These are phyloP conservation scores for Ulvella scutata DNA, from an alignment of 139 green algal species.

Conservation along the genomic window DNA sequence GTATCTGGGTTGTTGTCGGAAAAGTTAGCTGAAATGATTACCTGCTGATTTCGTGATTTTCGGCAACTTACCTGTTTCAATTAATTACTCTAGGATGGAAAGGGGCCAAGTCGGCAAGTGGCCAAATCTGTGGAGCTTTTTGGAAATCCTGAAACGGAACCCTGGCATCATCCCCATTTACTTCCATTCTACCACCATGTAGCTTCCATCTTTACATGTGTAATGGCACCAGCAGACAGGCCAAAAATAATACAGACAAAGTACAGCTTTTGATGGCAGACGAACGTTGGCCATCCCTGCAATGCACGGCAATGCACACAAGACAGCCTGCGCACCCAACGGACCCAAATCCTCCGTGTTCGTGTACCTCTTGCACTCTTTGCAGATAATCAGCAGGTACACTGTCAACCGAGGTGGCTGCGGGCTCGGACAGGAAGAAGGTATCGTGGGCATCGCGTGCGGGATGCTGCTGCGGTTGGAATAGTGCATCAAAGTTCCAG, in stretches of 20 bases:
- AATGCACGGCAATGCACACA: too few relatives aligned
- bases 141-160: too few relatives aligned
- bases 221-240: constrained; percentile 1
- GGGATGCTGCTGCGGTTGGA: constrained; percentile 96
- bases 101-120: too few relatives aligned
- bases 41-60: too few relatives aligned
- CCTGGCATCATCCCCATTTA: too few relatives aligned
- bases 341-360: constrained; percentile 21
- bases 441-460: constrained; percentile 96
- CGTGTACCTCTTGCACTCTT: constrained; percentile 49
- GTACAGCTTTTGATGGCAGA: background rate
- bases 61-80: too few relatives aligned
- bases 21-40: too few relatives aligned
- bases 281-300: too few relatives aligned
- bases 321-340: constrained; percentile 14
- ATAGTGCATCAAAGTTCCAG: constrained; percentile 99
- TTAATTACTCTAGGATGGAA: too few relatives aligned
- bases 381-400: constrained; percentile 76
- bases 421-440: constrained; percentile 88
- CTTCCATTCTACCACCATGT: background rate
- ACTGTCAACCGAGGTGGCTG: constrained; percentile 26
- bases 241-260: background rate
- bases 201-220: constrained; percentile 16
- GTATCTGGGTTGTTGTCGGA: too few relatives aligned
- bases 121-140: too few relatives aligned